Evolutionary conservation across 345 rosid genomes (phyloP).

Genomic region (Moricandia arvensis): DNA sequence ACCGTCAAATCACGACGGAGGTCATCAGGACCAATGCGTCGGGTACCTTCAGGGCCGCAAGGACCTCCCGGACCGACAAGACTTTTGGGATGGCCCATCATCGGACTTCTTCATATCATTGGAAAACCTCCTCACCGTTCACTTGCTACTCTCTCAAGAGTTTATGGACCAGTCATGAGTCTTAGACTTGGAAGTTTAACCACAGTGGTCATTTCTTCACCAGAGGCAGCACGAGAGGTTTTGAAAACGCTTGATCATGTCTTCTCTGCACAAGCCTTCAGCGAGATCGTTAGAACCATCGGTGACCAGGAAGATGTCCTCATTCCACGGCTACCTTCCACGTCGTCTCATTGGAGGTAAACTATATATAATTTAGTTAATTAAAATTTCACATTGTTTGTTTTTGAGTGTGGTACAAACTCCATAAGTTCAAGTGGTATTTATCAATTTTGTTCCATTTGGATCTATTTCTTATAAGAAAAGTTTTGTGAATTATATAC

Average conservation of each 20-base stretch:
- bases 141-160: conserved; percentile 28
- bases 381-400: neutral
- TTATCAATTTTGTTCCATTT: too few species aligned
- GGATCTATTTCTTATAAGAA: too few species aligned
- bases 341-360: conserved; percentile 30
- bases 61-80: conserved; percentile 11
- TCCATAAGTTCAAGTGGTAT: too few species aligned
- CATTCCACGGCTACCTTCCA: conserved; percentile 5
- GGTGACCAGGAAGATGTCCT: conserved; percentile 18
- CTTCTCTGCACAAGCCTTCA: conserved; percentile 26
- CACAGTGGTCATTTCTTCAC: conserved; percentile 38
- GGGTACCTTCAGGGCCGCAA: conserved; percentile 7
- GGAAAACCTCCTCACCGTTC: conserved; percentile 35
- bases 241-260: conserved; percentile 33
- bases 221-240: conserved; percentile 37
- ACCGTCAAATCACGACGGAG: conserved; percentile 24
- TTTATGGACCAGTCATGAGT: conserved; percentile 40
- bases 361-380: neutral
- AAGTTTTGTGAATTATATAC: too few species aligned
- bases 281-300: conserved; percentile 23
- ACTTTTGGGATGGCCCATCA: conserved; percentile 25
- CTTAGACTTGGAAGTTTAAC: conserved; percentile 35
- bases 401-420: neutral
- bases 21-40: conserved; percentile 4
- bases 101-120: conserved; percentile 25